Percentiles rank a stretch among this genome's conserved stretches.
phyloP scores from a whole-genome alignment of 331 rosid species.

The Acacia pycnantha region DNA sequence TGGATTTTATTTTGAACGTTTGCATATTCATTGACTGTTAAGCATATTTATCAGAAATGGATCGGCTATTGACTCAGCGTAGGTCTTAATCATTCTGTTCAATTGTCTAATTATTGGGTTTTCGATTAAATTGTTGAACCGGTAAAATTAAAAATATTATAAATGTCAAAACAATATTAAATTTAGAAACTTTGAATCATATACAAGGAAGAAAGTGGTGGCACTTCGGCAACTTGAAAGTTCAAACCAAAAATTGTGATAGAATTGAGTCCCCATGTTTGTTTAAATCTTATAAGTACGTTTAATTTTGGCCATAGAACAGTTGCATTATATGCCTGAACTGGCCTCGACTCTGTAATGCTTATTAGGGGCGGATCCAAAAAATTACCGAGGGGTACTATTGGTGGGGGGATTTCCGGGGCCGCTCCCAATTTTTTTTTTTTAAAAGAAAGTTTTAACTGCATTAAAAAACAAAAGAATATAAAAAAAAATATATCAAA shows the following conservation, averaged over 20 bases:
- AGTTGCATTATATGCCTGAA: neutral
- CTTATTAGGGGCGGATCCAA: too few relatives aligned
- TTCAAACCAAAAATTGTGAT: neutral
- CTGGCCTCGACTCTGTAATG: neutral
- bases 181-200: neutral
- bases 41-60: neutral
- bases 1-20: neutral
- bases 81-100: neutral
- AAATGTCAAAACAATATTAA: neutral
- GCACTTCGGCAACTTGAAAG: neutral
- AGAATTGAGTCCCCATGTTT: neutral
- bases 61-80: neutral
- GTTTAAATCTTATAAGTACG: too few relatives aligned
- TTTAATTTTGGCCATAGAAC: neutral
- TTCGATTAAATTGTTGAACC: neutral
- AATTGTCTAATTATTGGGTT: neutral
- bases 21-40: too few relatives aligned
- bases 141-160: neutral
- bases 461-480: too few relatives aligned
- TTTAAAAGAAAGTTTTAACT: too few relatives aligned
- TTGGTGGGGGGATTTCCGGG: too few relatives aligned
- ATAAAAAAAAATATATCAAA: too few relatives aligned
- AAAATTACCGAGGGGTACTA: too few relatives aligned
- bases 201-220: neutral
- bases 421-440: too few relatives aligned